Percentiles rank a stretch among this genome's conserved stretches.
These are phyloP conservation scores for Lichtheimia ornata DNA, from an alignment of 371 early-diverging fungal genomes.

Conservation along the genomic window DNA sequence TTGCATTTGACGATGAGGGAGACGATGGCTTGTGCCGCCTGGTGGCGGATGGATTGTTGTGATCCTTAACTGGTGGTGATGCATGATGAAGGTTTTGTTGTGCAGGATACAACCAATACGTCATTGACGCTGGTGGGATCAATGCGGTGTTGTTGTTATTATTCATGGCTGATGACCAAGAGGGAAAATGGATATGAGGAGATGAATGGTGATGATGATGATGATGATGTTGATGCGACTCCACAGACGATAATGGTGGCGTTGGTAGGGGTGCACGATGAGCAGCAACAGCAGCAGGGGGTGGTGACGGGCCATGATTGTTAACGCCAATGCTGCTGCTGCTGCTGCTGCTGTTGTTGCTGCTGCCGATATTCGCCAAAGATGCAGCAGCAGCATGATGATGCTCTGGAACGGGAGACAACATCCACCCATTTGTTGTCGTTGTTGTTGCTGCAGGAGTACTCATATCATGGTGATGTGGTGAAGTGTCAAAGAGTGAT, in stretches of 20 bases:
- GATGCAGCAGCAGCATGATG: constrained; percentile 2
- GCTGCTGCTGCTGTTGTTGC: constrained; percentile 2
- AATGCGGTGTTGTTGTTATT: no score
- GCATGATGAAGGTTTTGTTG: no score
- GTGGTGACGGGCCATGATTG: background rate
- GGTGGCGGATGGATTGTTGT: background rate
- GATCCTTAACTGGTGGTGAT: background rate
- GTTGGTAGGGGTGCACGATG: background rate
- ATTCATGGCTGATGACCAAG: no score
- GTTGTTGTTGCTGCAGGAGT: background rate
- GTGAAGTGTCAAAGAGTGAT: background rate
- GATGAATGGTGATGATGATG: constrained; percentile 3
- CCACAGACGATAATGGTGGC: background rate
- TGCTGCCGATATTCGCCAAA: background rate
- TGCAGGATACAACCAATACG: no score
- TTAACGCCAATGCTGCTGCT: constrained; percentile 1
- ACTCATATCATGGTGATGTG: background rate
- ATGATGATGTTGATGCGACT: background rate
- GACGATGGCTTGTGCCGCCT: no score
- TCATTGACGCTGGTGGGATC: no score
- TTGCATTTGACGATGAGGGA: background rate
- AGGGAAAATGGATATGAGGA: background rate
- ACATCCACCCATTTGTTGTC: background rate
- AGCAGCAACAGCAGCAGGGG: background rate
- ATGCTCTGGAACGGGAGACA: background rate